phyloP scores from a whole-genome alignment of 1,139 yeast species.

The Pichia sp. region DNA sequence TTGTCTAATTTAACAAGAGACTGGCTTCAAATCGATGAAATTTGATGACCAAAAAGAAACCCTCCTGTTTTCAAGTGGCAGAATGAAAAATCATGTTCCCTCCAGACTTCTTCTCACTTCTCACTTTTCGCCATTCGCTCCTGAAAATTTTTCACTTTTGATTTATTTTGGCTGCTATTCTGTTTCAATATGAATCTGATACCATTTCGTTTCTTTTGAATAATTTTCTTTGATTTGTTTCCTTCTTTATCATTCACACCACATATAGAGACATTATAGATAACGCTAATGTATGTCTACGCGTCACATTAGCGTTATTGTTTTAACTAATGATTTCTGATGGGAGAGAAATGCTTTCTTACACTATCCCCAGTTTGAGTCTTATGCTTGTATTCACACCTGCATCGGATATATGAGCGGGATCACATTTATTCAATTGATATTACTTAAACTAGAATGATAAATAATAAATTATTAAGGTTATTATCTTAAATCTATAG shows the following conservation, averaged over 20 bases:
- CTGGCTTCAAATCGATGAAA: neutral
- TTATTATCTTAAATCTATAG: neutral
- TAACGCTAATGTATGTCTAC: conserved; percentile 1
- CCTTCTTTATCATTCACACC: conserved; percentile 2
- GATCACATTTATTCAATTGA: conserved; percentile 8
- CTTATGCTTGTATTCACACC: conserved; percentile 19
- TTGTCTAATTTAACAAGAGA: no score
- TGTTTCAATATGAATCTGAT: no score
- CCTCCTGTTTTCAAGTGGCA: neutral
- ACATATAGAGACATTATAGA: conserved; percentile 3
- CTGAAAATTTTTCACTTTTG: no score
- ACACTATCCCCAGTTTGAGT: conserved; percentile 18
- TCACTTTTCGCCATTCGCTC: no score
- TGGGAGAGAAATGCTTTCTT: conserved; percentile 15
- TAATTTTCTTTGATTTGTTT: neutral
- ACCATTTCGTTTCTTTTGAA: neutral
- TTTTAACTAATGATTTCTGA: conserved; percentile 1
- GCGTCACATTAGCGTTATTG: conserved; percentile 5
- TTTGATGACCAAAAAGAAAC: neutral
- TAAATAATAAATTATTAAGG: neutral
- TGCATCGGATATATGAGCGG: conserved; percentile 19
- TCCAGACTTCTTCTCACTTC: no score
- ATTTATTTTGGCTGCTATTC: no score
- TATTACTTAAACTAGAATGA: neutral
- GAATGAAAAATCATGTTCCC: no score